Percentiles rank a stretch among this genome's conserved stretches.
These are phyloP conservation scores for Globisporangium emineosum DNA, from an alignment of 352 stramenopile species.

Conservation along the genomic window DNA sequence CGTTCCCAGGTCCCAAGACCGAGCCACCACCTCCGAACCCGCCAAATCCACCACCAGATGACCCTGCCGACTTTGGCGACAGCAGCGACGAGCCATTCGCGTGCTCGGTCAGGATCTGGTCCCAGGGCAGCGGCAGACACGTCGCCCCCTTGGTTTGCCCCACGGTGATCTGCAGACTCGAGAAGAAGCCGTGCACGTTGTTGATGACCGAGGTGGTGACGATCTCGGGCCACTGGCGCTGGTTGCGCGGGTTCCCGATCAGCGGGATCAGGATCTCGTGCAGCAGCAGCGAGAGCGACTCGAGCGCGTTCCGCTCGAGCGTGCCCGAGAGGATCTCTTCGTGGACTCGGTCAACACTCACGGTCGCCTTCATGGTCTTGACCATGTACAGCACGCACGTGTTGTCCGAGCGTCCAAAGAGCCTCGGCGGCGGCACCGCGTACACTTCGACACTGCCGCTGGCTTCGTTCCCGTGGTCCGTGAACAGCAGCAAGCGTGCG, in stretches of 20 bases:
- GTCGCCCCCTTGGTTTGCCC: constrained; percentile 82
- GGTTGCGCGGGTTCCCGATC: constrained; percentile 74
- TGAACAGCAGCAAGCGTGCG: constrained; percentile 60
- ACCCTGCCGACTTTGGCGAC: constrained; percentile 5
- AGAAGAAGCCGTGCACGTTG: constrained; percentile 80
- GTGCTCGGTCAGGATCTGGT: constrained; percentile 64
- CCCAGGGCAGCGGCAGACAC: constrained; percentile 82
- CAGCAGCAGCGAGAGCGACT: constrained; percentile 70
- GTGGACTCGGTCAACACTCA: constrained; percentile 57
- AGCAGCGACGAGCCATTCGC: constrained; percentile 22
- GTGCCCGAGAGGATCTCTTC: constrained; percentile 75
- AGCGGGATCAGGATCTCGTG: constrained; percentile 76
- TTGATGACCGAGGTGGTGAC: constrained; percentile 72
- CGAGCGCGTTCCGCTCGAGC: constrained; percentile 69
- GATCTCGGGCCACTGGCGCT: constrained; percentile 79
- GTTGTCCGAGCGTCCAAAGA: constrained; percentile 30
- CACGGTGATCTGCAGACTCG: constrained; percentile 85
- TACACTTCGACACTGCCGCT: constrained; percentile 61
- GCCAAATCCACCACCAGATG: neutral
- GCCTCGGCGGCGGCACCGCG: constrained; percentile 40
- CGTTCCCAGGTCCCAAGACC: constrained; percentile 6
- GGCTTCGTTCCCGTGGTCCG: constrained; percentile 59
- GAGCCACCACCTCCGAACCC: neutral
- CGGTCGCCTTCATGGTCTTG: constrained; percentile 62
- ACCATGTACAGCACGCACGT: constrained; percentile 69